phyloP scores from a whole-genome alignment of 192 early-diverging fungal genomes.

The Linnemannia hyalina region DNA sequence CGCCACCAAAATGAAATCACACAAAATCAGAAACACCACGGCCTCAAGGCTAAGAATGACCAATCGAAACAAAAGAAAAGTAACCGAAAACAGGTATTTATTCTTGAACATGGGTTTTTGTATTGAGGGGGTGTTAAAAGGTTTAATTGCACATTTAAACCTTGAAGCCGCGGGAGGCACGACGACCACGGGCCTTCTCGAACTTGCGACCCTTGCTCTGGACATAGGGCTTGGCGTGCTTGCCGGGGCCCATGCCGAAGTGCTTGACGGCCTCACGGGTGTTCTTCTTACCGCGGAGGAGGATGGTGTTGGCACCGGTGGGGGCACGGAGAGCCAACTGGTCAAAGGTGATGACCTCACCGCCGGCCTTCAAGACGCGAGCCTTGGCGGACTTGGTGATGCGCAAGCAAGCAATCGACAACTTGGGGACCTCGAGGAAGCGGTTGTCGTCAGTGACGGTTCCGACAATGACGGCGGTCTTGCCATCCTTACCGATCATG shows the following conservation, averaged over 20 bases:
- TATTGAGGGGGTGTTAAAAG: conserved; percentile 13
- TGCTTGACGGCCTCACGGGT: conserved; percentile 99
- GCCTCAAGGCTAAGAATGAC: too few relatives aligned
- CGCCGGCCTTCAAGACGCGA: conserved; percentile 98
- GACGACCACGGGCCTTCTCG: conserved; percentile 99
- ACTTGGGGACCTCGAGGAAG: conserved; percentile 90
- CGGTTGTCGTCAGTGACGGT: conserved; percentile 98
- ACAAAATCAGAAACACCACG: background rate
- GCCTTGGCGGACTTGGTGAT: conserved; percentile 97
- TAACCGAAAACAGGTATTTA: conserved; percentile 39
- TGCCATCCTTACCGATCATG: conserved; percentile 80
- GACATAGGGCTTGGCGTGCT: conserved; percentile 85
- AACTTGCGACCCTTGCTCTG: conserved; percentile 99
- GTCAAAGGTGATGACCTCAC: conserved; percentile 98
- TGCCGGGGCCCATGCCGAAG: conserved; percentile 82
- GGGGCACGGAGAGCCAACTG: conserved; percentile 99
- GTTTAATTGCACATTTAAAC: conserved; percentile 68
- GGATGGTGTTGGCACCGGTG: conserved; percentile 93
- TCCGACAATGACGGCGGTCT: conserved; percentile 96
- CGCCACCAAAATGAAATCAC: background rate
- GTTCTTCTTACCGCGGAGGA: conserved; percentile 96
- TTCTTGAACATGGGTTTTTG: conserved; percentile 29
- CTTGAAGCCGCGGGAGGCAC: conserved; percentile 99
- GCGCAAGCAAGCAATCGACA: conserved; percentile 95
- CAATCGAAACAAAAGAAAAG: conserved; percentile 49